Percentiles rank a stretch among this genome's conserved stretches.
These are phyloP conservation scores for Cornus controversa DNA, from an alignment of 148 eudicot species.

Conservation along the genomic window DNA sequence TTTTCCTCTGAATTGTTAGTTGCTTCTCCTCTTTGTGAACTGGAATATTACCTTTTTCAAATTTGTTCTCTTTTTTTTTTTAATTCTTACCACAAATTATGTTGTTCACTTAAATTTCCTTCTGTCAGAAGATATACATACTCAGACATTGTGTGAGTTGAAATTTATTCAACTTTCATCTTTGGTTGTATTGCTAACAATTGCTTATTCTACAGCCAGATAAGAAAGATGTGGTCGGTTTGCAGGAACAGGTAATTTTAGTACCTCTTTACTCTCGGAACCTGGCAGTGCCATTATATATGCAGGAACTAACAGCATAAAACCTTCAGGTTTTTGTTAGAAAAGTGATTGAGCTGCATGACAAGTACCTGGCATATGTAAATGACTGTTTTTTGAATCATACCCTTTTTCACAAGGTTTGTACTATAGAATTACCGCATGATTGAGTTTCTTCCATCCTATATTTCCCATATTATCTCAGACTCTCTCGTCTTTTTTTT, in stretches of 20 bases:
- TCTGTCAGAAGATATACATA: not conserved
- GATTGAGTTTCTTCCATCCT: not conserved
- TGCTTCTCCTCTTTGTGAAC: no score
- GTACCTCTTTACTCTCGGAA: conserved; percentile 1
- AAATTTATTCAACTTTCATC: not conserved
- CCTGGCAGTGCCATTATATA: not conserved
- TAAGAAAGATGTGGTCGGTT: conserved; percentile 54
- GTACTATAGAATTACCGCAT: not conserved
- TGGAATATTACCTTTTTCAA: not conserved
- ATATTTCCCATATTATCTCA: not conserved
- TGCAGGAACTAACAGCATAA: conserved; percentile 13
- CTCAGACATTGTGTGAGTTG: not conserved
- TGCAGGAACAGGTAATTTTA: conserved; percentile 62
- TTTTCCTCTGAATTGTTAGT: no score
- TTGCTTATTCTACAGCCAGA: conserved; percentile 48
- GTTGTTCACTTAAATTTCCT: not conserved
- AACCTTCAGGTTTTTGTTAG: conserved; percentile 58
- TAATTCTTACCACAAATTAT: not conserved
- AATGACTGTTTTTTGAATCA: conserved; percentile 57
- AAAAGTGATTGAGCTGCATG: conserved; percentile 72
- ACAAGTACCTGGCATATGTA: conserved; percentile 58
- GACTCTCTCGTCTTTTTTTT: not conserved
- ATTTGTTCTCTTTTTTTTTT: not conserved
- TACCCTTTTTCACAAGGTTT: conserved; percentile 60
- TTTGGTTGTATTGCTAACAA: conserved; percentile 4